These are phyloP conservation scores for Stramenopiles sp. DNA, from an alignment of 352 stramenopile species.

Conservation along the genomic window DNA sequence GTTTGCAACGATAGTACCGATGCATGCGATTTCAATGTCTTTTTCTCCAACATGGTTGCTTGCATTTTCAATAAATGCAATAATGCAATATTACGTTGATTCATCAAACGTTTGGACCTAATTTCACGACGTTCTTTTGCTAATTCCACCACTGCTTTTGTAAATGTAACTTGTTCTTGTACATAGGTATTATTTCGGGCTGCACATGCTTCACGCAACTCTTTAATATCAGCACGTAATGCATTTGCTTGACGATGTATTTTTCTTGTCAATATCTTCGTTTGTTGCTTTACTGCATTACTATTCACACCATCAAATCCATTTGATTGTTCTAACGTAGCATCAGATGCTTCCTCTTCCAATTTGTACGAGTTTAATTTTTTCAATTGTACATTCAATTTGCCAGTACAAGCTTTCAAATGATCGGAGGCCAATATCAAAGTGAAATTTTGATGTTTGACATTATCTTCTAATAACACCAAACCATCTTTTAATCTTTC, in stretches of 20 bases:
- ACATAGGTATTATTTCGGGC: neutral
- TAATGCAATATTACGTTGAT: neutral
- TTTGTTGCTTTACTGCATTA: slow-evolving; percentile 8
- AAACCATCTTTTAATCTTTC: slow-evolving; percentile 4
- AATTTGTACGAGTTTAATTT: neutral
- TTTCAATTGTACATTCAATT: neutral
- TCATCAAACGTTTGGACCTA: neutral
- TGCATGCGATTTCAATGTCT: neutral
- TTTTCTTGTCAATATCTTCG: slow-evolving; percentile 12
- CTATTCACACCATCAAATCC: slow-evolving; percentile 10
- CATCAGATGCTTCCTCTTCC: slow-evolving; percentile 9
- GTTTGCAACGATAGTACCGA: neutral
- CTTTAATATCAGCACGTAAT: slow-evolving; percentile 5
- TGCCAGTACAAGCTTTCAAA: slow-evolving; percentile 7
- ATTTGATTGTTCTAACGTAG: neutral
- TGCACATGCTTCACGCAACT: neutral
- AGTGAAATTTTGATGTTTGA: slow-evolving; percentile 11
- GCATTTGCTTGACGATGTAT: slow-evolving; percentile 8
- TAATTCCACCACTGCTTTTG: slow-evolving; percentile 1
- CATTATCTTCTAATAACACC: slow-evolving; percentile 10
- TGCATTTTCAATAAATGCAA: neutral
- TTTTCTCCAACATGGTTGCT: neutral
- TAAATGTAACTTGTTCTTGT: neutral
- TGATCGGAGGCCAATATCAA: slow-evolving; percentile 10
- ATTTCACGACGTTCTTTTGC: slow-evolving; percentile 11